Evolutionary conservation across 352 stramenopile species (phyloP).

Genomic region (Pythium rhizo-oryzae): DNA sequence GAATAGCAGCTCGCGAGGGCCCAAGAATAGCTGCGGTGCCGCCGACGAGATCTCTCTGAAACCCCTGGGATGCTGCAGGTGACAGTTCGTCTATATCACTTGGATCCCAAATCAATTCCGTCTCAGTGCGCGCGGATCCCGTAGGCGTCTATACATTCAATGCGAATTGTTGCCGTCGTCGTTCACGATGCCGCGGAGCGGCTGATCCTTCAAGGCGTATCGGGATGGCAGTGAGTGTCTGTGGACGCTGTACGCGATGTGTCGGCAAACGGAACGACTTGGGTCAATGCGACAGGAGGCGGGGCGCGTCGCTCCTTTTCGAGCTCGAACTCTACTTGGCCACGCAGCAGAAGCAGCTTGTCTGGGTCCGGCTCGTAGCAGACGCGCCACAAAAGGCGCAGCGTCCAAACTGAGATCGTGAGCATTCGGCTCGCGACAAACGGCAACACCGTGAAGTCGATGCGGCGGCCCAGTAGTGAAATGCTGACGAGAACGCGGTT

Average conservation of each 20-base stretch:
- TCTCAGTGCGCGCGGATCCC: neutral
- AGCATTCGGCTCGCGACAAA: constrained; percentile 25
- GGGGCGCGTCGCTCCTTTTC: neutral
- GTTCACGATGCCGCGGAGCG: no score
- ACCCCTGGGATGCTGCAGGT: neutral
- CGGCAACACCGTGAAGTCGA: constrained; percentile 24
- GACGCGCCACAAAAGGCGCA: constrained; percentile 24
- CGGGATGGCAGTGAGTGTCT: no score
- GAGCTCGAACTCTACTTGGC: constrained; percentile 28
- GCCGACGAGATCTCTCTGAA: neutral
- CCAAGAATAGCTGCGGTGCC: neutral
- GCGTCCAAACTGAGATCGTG: constrained; percentile 27
- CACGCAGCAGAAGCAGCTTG: constrained; percentile 25
- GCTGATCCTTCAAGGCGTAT: no score
- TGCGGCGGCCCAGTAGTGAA: neutral
- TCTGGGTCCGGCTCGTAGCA: neutral
- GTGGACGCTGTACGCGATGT: neutral
- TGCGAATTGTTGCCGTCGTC: neutral
- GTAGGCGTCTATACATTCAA: neutral
- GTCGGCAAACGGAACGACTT: neutral
- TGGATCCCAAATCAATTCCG: neutral
- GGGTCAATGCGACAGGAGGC: neutral
- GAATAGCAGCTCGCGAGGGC: no score
- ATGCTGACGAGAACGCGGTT: constrained; percentile 1
- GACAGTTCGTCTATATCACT: neutral